Percentiles rank a stretch among this genome's conserved stretches.
Conservation (phyloP, 768 basidiomycete genomes). For the Mrakia blollopis region DNA sequence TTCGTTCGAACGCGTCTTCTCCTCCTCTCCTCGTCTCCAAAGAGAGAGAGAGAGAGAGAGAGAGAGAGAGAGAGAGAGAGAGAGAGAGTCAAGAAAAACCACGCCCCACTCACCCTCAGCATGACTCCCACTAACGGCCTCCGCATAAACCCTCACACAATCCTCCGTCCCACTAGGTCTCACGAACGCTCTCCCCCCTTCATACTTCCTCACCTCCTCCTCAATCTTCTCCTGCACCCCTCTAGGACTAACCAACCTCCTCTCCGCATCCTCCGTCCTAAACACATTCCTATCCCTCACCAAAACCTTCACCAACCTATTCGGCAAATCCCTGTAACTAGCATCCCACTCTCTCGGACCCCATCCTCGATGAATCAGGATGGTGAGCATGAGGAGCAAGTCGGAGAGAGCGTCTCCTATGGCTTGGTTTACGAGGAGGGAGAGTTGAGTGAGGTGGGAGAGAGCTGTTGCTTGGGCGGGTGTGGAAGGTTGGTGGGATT, state of each 20-base stretch:
- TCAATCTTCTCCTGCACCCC: slow-evolving; percentile 80
- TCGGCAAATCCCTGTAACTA: slow-evolving; percentile 86
- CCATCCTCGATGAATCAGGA: slow-evolving; percentile 84
- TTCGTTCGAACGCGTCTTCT: not conserved
- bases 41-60: not conserved
- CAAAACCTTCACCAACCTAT: slow-evolving; percentile 86
- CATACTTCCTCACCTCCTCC: slow-evolving; percentile 67
- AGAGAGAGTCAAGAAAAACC: no score
- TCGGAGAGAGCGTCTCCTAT: slow-evolving; percentile 96
- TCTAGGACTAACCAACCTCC: slow-evolving; percentile 70
- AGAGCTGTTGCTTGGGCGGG: slow-evolving; percentile 77
- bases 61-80: no score
- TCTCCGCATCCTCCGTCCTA: slow-evolving; percentile 88
- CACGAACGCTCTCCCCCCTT: slow-evolving; percentile 86
- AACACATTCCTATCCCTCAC: slow-evolving; percentile 77
- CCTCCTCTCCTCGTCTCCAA: not conserved
- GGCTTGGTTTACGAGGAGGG: slow-evolving; percentile 89
- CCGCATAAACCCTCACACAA: slow-evolving; percentile 94
- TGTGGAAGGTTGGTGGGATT: slow-evolving; percentile 64
- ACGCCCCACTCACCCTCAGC: slow-evolving; percentile 66
- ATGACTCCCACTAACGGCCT: slow-evolving; percentile 66
- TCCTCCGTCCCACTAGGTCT: slow-evolving; percentile 97
- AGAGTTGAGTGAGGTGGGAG: slow-evolving; percentile 68
- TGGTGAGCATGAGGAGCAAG: slow-evolving; percentile 87
- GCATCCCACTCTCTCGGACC: slow-evolving; percentile 79